phyloP scores from a whole-genome alignment of 2,329 filamentous ascomycete genomes.

The Plectosphaerella plurivora region DNA sequence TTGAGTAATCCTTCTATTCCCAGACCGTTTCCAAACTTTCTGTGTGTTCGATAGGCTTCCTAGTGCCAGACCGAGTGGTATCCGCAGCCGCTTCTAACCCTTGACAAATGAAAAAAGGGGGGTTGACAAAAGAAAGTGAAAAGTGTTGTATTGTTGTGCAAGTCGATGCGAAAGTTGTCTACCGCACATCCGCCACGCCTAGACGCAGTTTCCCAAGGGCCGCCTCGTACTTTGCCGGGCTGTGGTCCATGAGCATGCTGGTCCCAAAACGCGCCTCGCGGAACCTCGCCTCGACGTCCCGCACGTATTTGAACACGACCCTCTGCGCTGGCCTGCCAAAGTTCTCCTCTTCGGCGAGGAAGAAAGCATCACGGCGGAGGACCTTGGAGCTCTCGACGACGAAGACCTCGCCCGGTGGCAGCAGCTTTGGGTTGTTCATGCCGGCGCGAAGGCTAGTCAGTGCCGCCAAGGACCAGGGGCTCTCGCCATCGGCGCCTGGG shows the following conservation, averaged over 20 bases:
- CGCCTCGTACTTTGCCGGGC: constrained; percentile 68
- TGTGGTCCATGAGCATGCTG: constrained; percentile 73
- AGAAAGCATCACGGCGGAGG: constrained; percentile 61
- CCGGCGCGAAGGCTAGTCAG: constrained; percentile 61
- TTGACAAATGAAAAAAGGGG: too few species aligned
- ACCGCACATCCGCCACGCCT: constrained; percentile 33
- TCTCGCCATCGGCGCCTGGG: constrained; percentile 33
- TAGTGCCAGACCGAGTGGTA: too few species aligned
- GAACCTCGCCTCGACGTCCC: constrained; percentile 67
- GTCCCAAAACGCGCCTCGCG: constrained; percentile 67
- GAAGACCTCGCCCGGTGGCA: constrained; percentile 75
- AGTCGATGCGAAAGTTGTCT: not conserved
- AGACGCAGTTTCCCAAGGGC: constrained; percentile 56
- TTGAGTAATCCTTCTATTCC: too few species aligned
- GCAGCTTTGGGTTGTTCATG: constrained; percentile 65
- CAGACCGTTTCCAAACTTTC: too few species aligned
- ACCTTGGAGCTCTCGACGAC: constrained; percentile 65
- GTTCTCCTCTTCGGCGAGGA: constrained; percentile 37
- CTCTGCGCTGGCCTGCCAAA: constrained; percentile 64
- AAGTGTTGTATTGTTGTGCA: too few species aligned
- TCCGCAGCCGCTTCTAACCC: too few species aligned
- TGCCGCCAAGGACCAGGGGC: constrained; percentile 62
- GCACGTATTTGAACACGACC: constrained; percentile 65
- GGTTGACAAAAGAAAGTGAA: too few species aligned
- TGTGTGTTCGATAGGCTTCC: too few species aligned